A percentile compares a stretch with the other conserved stretches of the same genome.
Conservation (phyloP, 352 stramenopile genomes). For the Bremia lactucae region DNA sequence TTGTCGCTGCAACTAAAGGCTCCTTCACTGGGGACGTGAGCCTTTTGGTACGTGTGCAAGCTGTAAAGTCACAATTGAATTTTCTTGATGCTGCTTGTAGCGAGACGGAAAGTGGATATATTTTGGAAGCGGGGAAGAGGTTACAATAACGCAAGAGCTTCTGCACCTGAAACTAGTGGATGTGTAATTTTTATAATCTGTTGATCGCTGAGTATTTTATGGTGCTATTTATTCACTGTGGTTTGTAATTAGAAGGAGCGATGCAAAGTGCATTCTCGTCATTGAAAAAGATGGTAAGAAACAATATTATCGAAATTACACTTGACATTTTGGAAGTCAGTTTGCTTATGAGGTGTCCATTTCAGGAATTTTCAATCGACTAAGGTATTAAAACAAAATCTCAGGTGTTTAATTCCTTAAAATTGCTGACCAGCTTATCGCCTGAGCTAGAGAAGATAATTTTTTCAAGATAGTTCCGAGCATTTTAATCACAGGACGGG, state of each 20-base stretch:
- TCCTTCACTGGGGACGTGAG: conserved; percentile 52
- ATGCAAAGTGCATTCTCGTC: conserved; percentile 86
- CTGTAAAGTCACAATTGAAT: background rate
- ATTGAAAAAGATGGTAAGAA: conserved; percentile 90
- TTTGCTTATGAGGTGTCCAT: conserved; percentile 33
- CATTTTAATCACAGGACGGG: conserved; percentile 89
- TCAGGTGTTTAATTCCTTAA: background rate
- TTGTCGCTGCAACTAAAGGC: conserved; percentile 75
- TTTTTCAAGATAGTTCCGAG: conserved; percentile 84
- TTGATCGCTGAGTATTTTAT: background rate
- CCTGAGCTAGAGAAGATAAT: conserved; percentile 48
- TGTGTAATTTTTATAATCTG: conserved; percentile 24
- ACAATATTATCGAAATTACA: background rate
- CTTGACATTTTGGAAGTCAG: background rate
- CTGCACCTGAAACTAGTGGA: conserved; percentile 38
- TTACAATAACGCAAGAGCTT: conserved; percentile 69
- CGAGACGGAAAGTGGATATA: conserved; percentile 41
- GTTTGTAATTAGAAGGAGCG: conserved; percentile 27
- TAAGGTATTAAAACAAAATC: conserved; percentile 31
- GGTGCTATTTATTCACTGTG: background rate
- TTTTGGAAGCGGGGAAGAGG: conserved; percentile 46
- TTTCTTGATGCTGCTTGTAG: conserved; percentile 14
- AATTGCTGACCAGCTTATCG: background rate
- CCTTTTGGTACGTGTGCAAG: conserved; percentile 25
- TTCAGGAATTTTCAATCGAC: conserved; percentile 90